Base-by-base conservation (phyloP, 2,329 filamentous ascomycete genomes). In the Fusarium oligoseptatum region DNA sequence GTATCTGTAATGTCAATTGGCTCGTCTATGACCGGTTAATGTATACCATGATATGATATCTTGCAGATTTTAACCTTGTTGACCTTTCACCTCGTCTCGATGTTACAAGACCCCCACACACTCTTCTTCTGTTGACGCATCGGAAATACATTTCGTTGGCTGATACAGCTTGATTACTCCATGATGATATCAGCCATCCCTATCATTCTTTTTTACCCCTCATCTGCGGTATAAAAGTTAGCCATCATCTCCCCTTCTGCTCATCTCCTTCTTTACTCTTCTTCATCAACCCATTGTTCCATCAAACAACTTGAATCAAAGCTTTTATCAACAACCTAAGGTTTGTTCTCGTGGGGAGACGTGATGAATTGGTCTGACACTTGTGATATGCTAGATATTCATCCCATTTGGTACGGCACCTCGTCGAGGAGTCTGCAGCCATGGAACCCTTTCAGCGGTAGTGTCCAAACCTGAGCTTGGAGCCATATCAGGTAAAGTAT, bases 401-500 rank as follows among this genome's bases (percentile, higher is more conserved):
- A 70, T 56, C 67, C 67, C 32, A 41, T 50, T 52, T 61, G 78
- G 80, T 82, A 82, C 73, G 76, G 74, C 70, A 45, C 63, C 32
- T 72, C 70, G 61, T 67, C 52, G 55, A 66, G 71, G 64, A 68
- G 65, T 71, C 68, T 55, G 64, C 76, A 75, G 77, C 67, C 78
- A 83, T 83, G 82, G 78, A 78, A 64, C 75, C 75, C 81, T 80
- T 83, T 82, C 76, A 67, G 74, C 76, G 77, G 70, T 81, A 77
- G 83, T 82, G 77, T 84, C 82, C 82, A 83, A 74, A 76, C 66
- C 78, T 82, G 82, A 82, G 48, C 27, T 32, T 81, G 77, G 79
- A 76, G 65, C 71, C 68, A 75, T 75, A 77, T 83, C 80, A 85
- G 83, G 84, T 86, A 85, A 84, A 82, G 80, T 83, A 80, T 83